Base-by-base conservation (phyloP, 352 stramenopile genomes). In the Saprolegnia parasitica region DNA sequence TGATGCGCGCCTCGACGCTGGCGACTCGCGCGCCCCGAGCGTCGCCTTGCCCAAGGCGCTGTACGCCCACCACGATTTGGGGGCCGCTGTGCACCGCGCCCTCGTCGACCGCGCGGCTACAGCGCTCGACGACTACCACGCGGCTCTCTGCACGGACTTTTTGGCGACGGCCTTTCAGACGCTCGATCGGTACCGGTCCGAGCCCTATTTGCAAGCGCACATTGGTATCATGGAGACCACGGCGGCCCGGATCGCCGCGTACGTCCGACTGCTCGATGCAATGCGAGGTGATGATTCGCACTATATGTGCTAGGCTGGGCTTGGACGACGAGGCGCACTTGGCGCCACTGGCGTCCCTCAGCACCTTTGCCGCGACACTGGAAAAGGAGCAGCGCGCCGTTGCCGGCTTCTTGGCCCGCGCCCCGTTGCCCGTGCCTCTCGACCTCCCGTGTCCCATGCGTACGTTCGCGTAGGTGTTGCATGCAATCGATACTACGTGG, bases 21-120 rank as follows among this genome's bases (percentile, higher is more conserved):
- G 67, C 21, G 67, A 65, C 0, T 24, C 37, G 20, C 21, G 47
- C 29, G 56, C 52, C 5, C 60, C 64, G 18, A 64, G 20, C 9
- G 21, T 56, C 72, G 9, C 49, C 35, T 42, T 73, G 20, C 57
- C 54, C 0, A 84, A 85, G 47, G 80, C 78, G 0, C 74, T 60
- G 29, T 91, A 91, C 49, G 72, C 81, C 5, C 84, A 93, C 50
- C 84, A 91, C 73, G 81, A 93, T 62, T 80, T 90, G 65, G 84
- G 83, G n/a, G 81, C 84, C n/a, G 83, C 84, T 1, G 77, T 93
- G 56, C 83, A 92, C 67, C 79, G 79, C 32, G 83, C 81, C 35
- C 50, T 92, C 16, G 75, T 83, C 21, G 80, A 91, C 50, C 77
- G 79, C 8, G 8, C 9, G 11, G 35, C 65, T 84, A 24, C 20